A percentile compares a stretch with the other conserved stretches of the same genome.
Conservation (phyloP, 1,284 basidiomycete genomes). For the Sanghuangporus baumii region DNA sequence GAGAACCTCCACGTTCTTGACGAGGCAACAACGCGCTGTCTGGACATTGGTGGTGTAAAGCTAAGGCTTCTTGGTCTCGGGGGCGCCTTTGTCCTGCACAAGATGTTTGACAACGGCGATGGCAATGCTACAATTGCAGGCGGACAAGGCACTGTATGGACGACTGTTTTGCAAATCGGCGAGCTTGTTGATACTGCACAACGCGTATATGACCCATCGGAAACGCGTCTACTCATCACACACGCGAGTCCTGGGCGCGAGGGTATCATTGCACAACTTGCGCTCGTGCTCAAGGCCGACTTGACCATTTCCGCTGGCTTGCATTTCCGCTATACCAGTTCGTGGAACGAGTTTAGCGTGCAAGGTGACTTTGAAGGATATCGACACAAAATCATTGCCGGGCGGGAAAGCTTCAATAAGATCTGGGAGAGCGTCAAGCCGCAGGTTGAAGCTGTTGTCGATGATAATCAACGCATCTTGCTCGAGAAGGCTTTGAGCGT, state of each 20-base stretch:
- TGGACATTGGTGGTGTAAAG: conserved; percentile 92
- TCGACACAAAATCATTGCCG: conserved; percentile 72
- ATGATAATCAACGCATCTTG: conserved; percentile 84
- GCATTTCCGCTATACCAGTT: conserved; percentile 95
- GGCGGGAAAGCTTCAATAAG: conserved; percentile 82
- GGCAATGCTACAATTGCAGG: conserved; percentile 95
- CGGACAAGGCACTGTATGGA: conserved; percentile 98
- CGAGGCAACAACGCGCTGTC: conserved; percentile 86
- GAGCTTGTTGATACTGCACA: conserved; percentile 97
- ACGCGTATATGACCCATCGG: conserved; percentile 86
- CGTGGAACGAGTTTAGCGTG: conserved; percentile 96
- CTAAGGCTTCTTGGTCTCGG: conserved; percentile 92
- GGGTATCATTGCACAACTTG: conserved; percentile 88
- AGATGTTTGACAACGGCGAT: conserved; percentile 96
- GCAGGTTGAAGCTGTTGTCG: conserved; percentile 90
- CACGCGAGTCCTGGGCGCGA: conserved; percentile 93
- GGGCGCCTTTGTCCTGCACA: conserved; percentile 93
- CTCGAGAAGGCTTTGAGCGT: conserved; percentile 89
- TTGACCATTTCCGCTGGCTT: conserved; percentile 92
- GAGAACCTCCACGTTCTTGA: conserved; percentile 90
- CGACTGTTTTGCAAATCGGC: conserved; percentile 94
- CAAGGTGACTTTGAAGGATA: conserved; percentile 88
- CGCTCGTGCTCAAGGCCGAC: conserved; percentile 89
- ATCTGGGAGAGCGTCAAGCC: conserved; percentile 93
- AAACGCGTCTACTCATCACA: conserved; percentile 90